Evolutionary conservation across 2,329 filamentous ascomycete species (phyloP), one percentile per base, ranked within the genome.

Genomic region (Pestalotiopsis sp.): DNA sequence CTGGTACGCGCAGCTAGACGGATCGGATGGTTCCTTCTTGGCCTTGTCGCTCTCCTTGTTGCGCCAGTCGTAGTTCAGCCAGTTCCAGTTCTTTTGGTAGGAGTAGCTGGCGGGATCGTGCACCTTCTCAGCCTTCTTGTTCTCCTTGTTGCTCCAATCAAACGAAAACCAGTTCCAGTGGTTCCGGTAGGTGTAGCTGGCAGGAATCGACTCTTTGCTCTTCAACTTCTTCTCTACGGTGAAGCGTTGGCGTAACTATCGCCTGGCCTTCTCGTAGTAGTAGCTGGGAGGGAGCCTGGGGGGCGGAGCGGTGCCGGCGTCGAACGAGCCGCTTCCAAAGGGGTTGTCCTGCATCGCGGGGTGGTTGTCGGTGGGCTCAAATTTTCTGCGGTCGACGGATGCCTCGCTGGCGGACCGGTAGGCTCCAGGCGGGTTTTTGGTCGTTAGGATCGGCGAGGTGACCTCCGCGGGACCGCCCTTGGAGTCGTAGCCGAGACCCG

Each of bases 401-500:
- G 61, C 39, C 39, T 64, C 38, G 38, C 61, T 49, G 61, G 20
- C n/a, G 23, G 61, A 64, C 13, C 61, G n/a, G 13, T 25, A 25
- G 12, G 61, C 23, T 20, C 36, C 39, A 2, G 36, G 14, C 36
- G 61, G 61, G 6, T 4, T 4, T 12, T 38, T 39, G 45, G 45
- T 52, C 17, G 59, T 39, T n/a, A 45, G 39, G 4, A 23, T 14
- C 12, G 61, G 61, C 20, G 61, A 25, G 20, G 61, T 64, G 36
- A 36, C 31, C 59, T 62, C 59, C 7, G 27, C 59, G 0, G 59
- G 25, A 25, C 63, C 25, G 4, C 62, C 62, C 39, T 49, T 66
- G 17, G 27, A 27, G 45, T 66, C 63, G 31, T 66, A 67, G 31
- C 57, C 49, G 52, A 45, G 39, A 57, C 41, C 67, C 68, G 58